These are phyloP conservation scores for Dactylellina drechsleri DNA, from an alignment of 2,329 filamentous ascomycete genomes.

Conservation along the genomic window DNA sequence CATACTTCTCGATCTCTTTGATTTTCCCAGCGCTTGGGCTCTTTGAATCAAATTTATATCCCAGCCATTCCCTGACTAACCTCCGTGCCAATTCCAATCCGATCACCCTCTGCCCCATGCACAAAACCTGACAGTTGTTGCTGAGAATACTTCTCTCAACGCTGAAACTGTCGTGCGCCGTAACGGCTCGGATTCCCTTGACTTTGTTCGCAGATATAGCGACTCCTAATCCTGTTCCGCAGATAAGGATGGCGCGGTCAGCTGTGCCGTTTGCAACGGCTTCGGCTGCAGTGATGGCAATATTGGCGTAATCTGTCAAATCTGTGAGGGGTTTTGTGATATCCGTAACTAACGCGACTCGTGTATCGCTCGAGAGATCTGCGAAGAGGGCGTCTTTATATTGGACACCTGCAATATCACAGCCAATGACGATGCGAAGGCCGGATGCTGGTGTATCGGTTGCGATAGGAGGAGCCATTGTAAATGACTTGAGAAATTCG, in stretches of 20 bases:
- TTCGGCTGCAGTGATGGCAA: conserved; percentile 57
- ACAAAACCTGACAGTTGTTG: conserved; percentile 88
- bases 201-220: conserved; percentile 92
- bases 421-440: conserved; percentile 50
- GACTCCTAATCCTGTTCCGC: conserved; percentile 85
- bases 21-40: conserved; percentile 46
- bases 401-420: conserved; percentile 46
- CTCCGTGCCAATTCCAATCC: conserved; percentile 82
- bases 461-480: conserved; percentile 45
- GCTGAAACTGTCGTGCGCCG: conserved; percentile 85
- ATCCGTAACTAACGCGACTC: conserved; percentile 39
- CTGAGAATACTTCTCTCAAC: conserved; percentile 82
- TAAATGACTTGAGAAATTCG: neutral
- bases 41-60: conserved; percentile 65
- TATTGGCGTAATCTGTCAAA: conserved; percentile 35
- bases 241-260: conserved; percentile 83
- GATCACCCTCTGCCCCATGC: conserved; percentile 84
- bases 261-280: conserved; percentile 72
- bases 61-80: conserved; percentile 82
- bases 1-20: conserved; percentile 51
- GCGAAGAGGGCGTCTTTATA: conserved; percentile 48
- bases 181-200: conserved; percentile 84
- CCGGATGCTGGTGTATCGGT: conserved; percentile 14
- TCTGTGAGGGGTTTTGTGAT: conserved; percentile 59
- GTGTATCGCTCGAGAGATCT: conserved; percentile 32